Evolutionary conservation across 2,329 filamentous ascomycete species (phyloP).

Genomic region (Clarireedia homoeocarpa): DNA sequence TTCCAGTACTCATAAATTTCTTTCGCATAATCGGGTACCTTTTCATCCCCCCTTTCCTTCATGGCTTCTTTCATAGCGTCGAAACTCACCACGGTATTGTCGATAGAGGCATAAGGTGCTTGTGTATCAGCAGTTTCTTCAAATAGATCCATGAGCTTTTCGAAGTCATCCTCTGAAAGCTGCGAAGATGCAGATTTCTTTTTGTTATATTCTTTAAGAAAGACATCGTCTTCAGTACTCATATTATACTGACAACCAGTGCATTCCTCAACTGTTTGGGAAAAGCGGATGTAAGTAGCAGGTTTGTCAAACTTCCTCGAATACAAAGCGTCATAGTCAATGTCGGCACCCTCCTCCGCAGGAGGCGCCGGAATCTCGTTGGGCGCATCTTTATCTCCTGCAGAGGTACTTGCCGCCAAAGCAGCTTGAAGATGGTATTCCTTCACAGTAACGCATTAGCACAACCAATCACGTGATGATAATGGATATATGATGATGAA

Average conservation of each 20-base stretch:
- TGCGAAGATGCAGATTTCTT: slow-evolving; percentile 54
- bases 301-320: slow-evolving; percentile 72
- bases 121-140: slow-evolving; percentile 78
- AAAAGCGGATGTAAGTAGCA: slow-evolving; percentile 92
- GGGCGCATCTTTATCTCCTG: slow-evolving; percentile 23
- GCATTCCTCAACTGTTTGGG: slow-evolving; percentile 94
- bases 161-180: slow-evolving; percentile 86
- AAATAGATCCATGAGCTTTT: slow-evolving; percentile 90
- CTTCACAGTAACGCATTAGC: slow-evolving; percentile 11
- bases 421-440: slow-evolving; percentile 32
- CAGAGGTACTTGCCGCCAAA: slow-evolving; percentile 18
- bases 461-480: background rate
- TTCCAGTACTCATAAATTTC: slow-evolving; percentile 90
- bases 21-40: slow-evolving; percentile 54
- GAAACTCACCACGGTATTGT: slow-evolving; percentile 75
- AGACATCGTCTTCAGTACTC: slow-evolving; percentile 81
- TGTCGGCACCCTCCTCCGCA: slow-evolving; percentile 49
- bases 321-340: slow-evolving; percentile 88
- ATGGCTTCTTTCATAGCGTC: slow-evolving; percentile 67
- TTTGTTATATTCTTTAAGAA: slow-evolving; percentile 75
- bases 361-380: slow-evolving; percentile 54
- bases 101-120: slow-evolving; percentile 82
- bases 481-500: slow-evolving; percentile 3
- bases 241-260: slow-evolving; percentile 89
- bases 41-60: slow-evolving; percentile 38